Conservation (phyloP, 2,329 filamentous ascomycete genomes). For the Metarhizium guizhouense region DNA sequence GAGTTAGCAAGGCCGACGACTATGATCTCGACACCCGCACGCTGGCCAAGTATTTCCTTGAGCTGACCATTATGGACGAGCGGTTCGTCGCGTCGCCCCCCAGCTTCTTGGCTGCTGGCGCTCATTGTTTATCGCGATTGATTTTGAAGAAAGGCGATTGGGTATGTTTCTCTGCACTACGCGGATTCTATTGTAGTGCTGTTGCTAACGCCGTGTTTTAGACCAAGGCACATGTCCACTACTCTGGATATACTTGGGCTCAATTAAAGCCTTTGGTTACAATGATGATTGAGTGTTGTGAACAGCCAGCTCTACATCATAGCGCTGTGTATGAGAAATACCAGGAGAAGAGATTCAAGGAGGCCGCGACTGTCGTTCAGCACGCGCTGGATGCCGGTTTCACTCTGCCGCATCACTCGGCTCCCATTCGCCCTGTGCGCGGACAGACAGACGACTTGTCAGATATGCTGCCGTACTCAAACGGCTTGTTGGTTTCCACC, state of each 20-base stretch:
- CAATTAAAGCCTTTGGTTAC: constrained; percentile 72
- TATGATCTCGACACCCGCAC: constrained; percentile 95
- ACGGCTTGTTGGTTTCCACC: constrained; percentile 21
- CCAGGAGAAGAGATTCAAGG: constrained; percentile 76
- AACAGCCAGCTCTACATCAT: constrained; percentile 73
- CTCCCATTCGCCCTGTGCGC: constrained; percentile 27
- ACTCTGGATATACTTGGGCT: constrained; percentile 83
- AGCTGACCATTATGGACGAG: constrained; percentile 96
- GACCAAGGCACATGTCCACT: constrained; percentile 78
- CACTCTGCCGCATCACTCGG: constrained; percentile 31
- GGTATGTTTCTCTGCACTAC: constrained; percentile 48
- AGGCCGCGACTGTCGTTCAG: constrained; percentile 72
- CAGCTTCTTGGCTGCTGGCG: constrained; percentile 83
- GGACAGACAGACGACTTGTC: constrained; percentile 13
- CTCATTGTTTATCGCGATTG: constrained; percentile 82
- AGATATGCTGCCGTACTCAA: constrained; percentile 17
- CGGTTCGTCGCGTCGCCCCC: constrained; percentile 86
- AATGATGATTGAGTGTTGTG: constrained; percentile 81
- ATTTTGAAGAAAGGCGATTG: constrained; percentile 89
- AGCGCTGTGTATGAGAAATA: constrained; percentile 88
- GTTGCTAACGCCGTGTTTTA: constrained; percentile 23
- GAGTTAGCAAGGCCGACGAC: constrained; percentile 97
- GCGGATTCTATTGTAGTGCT: not conserved
- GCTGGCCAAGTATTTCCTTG: constrained; percentile 94
- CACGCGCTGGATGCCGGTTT: constrained; percentile 58